Base-by-base conservation (phyloP, 306 rosid species). In the Quercus gilva region DNA sequence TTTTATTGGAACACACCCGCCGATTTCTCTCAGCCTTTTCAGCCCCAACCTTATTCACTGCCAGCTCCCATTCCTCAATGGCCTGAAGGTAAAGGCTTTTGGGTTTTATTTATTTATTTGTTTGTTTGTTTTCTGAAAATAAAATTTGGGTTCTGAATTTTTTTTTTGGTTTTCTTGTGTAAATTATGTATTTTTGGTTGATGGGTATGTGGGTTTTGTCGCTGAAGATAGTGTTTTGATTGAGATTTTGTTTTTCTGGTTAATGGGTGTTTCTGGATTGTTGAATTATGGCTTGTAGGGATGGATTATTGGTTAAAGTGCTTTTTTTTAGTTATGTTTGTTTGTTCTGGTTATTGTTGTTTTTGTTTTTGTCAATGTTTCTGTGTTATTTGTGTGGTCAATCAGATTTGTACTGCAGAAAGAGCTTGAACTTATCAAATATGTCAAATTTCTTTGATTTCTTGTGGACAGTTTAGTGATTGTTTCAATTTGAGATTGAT, bases 31-130 rank as follows among this genome's bases (percentile, higher is more conserved):
- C 76, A 80, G 71, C 81, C 81, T 35, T 64, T 63, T 29, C 90
- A 80, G 79, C 81, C 87, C 60, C 75, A 69, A 45, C 13, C 79
- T 41, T 93, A 87, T 83, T 89, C 90, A 68, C 88, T 91, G 70
- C 90, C 94, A 26, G 73, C 86, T 76, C 82, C 92, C 4, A 76
- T 87, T 71, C 92, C 94, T 2, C 75, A 64, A 67, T 94, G 98
- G 97, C 96, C 98, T 70, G 83, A 67, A 81, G 95, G 97, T 94
- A 77, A 9, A 0, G 6, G 12, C 31, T 78, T 21, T 63, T n/a
- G 3, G 13, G 18, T 9, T 14, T 3, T 17, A 17, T 4, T 51
- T 9, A 55, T 6, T 5, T 6, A 2, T 51, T 23, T 31, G 20
- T 51, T 80, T 20, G 9, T 13, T 35, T 76, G 35, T 35, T 49